Evolutionary conservation across 2,329 filamentous ascomycete species (phyloP).

Genomic region (Rutstroemia sp.): DNA sequence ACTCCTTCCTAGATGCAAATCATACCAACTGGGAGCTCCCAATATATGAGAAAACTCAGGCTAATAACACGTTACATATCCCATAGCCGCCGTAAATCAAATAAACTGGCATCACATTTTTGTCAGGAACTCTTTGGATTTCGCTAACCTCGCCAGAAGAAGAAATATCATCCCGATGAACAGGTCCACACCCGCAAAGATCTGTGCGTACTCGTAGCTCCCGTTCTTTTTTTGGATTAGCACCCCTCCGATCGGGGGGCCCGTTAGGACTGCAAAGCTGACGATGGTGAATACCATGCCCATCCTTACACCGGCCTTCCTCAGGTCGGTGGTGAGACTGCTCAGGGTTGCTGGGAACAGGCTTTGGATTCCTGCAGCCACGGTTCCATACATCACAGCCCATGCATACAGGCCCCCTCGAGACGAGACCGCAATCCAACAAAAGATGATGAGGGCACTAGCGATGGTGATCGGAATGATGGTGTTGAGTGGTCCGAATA

Average conservation of each 20-base stretch:
- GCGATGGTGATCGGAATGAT: slow-evolving; percentile 38
- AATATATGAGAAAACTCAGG: background rate
- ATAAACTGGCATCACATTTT: slow-evolving; percentile 17
- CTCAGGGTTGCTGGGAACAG: slow-evolving; percentile 45
- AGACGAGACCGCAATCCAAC: slow-evolving; percentile 41
- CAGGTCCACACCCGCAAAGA: slow-evolving; percentile 40
- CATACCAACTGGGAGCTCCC: too few relatives aligned
- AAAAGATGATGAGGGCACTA: slow-evolving; percentile 31
- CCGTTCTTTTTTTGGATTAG: slow-evolving; percentile 39
- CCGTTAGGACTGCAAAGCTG: slow-evolving; percentile 45
- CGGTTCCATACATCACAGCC: slow-evolving; percentile 43
- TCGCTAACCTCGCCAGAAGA: slow-evolving; percentile 33
- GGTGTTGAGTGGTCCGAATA: slow-evolving; percentile 44
- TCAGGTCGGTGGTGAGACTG: slow-evolving; percentile 43
- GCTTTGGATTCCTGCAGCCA: slow-evolving; percentile 41
- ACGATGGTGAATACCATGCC: slow-evolving; percentile 47
- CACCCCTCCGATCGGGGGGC: slow-evolving; percentile 46
- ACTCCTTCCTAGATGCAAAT: too few relatives aligned
- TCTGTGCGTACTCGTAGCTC: slow-evolving; percentile 42
- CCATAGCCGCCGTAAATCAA: background rate
- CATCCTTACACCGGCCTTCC: slow-evolving; percentile 47
- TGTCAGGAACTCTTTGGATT: slow-evolving; percentile 27
- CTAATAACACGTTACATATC: background rate
- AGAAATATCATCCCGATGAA: slow-evolving; percentile 37
- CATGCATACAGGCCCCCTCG: slow-evolving; percentile 41